Percentiles rank a stretch among this genome's conserved stretches.
These are phyloP conservation scores for Globisporangium spinosum DNA, from an alignment of 352 stramenopile genomes.

Conservation along the genomic window DNA sequence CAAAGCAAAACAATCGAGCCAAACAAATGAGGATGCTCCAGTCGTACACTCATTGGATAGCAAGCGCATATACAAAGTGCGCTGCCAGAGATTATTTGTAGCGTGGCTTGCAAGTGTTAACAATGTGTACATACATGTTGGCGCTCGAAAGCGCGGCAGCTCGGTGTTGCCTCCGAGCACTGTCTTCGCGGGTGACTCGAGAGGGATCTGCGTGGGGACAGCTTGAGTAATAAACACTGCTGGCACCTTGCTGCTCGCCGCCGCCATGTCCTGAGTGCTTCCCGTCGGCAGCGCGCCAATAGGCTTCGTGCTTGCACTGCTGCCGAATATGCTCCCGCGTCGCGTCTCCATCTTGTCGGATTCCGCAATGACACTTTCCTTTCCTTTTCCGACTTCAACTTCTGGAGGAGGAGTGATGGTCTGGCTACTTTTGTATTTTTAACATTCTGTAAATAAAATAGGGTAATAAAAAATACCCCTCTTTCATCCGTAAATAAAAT, in stretches of 20 bases:
- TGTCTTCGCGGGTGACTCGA: slow-evolving; percentile 16
- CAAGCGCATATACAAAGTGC: background rate
- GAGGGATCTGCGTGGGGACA: slow-evolving; percentile 13
- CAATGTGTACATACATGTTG: background rate
- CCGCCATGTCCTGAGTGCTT: background rate
- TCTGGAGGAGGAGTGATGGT: slow-evolving; percentile 13
- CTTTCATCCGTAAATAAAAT: too few species aligned
- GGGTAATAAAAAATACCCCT: too few species aligned
- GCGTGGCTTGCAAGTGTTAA: background rate
- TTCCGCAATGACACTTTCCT: slow-evolving; percentile 12
- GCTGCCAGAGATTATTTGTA: background rate
- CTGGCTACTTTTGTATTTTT: slow-evolving; percentile 1
- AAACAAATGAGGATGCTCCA: background rate
- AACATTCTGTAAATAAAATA: background rate
- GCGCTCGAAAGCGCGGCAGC: background rate
- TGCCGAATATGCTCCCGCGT: background rate
- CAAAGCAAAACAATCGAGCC: background rate
- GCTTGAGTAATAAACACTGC: slow-evolving; percentile 1
- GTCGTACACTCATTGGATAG: background rate
- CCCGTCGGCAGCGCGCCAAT: background rate
- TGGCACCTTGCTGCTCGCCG: background rate
- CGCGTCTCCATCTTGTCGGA: slow-evolving; percentile 10
- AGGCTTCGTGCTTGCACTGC: background rate
- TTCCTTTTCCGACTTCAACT: slow-evolving; percentile 15
- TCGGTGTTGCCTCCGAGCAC: background rate